Evolutionary conservation across 2,329 filamentous ascomycete genomes (phyloP).

Genomic region (Lasiodiplodia hormozganensis): DNA sequence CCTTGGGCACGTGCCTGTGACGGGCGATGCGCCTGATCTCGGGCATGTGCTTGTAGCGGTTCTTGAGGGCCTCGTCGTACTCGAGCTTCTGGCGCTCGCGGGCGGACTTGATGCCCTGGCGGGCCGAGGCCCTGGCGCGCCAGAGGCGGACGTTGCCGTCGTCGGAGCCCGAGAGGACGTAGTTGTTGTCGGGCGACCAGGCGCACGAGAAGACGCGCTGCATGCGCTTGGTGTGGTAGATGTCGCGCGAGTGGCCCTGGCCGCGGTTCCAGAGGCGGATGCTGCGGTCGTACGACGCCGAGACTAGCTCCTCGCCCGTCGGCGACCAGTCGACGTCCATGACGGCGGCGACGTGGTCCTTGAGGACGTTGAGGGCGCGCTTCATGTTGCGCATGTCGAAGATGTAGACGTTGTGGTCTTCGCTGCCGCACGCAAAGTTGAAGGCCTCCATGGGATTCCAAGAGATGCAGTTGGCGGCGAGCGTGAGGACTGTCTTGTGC

Average conservation of each 20-base stretch:
- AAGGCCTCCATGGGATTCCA: slow-evolving; percentile 99
- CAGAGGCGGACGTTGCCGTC: slow-evolving; percentile 92
- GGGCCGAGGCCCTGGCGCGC: slow-evolving; percentile 83
- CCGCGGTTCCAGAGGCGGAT: slow-evolving; percentile 84
- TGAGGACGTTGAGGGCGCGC: slow-evolving; percentile 85
- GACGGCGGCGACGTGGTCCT: slow-evolving; percentile 88
- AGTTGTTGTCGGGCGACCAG: slow-evolving; percentile 89
- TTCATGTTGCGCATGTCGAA: slow-evolving; percentile 95
- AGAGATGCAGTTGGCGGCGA: slow-evolving; percentile 81
- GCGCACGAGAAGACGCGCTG: slow-evolving; percentile 86
- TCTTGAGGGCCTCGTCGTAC: slow-evolving; percentile 84
- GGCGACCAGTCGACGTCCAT: slow-evolving; percentile 97
- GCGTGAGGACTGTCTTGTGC: slow-evolving; percentile 78
- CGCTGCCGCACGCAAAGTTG: slow-evolving; percentile 90
- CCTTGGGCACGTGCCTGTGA: slow-evolving; percentile 89
- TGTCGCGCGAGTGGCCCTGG: slow-evolving; percentile 83
- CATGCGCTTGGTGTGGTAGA: slow-evolving; percentile 98
- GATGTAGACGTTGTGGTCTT: slow-evolving; percentile 91
- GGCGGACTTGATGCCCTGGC: slow-evolving; percentile 84
- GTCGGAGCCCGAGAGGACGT: slow-evolving; percentile 88
- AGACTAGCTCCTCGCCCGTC: slow-evolving; percentile 91
- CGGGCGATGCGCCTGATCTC: slow-evolving; percentile 89
- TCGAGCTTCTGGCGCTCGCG: slow-evolving; percentile 87
- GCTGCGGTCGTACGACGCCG: slow-evolving; percentile 86
- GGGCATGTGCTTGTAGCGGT: slow-evolving; percentile 89